A percentile compares a stretch with the other conserved stretches of the same genome.
These are phyloP conservation scores for Aspergillus sp. DNA, from an alignment of 2,329 filamentous ascomycete genomes.

Conservation along the genomic window DNA sequence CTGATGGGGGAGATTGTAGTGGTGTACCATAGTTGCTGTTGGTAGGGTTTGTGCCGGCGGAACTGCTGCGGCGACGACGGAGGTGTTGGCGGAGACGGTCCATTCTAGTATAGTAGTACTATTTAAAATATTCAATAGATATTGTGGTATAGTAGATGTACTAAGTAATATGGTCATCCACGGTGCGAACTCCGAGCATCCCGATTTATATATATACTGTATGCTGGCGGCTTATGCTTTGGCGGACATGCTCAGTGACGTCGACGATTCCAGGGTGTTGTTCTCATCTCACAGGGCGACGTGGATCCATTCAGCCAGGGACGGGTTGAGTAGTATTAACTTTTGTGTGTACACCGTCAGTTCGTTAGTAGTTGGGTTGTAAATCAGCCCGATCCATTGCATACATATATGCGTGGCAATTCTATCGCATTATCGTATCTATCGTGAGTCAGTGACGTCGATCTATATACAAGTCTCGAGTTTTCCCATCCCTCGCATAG, in stretches of 20 bases:
- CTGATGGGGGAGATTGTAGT: conserved; percentile 6
- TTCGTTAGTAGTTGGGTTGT: background rate
- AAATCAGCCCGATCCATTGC: background rate
- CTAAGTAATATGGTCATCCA: background rate
- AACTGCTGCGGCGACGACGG: conserved; percentile 19
- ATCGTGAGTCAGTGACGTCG: background rate
- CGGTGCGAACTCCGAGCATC: conserved; percentile 1
- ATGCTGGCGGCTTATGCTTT: background rate
- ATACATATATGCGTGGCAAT: background rate
- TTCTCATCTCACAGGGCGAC: background rate
- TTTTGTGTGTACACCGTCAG: too few species aligned
- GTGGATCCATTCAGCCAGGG: conserved; percentile 11
- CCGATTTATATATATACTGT: background rate
- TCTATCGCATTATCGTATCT: conserved; percentile 1
- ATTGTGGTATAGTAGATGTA: background rate
- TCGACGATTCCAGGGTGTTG: conserved; percentile 22
- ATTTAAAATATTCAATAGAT: too few species aligned
- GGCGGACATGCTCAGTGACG: conserved; percentile 19
- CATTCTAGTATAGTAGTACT: conserved; percentile 6
- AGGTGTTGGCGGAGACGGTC: conserved; percentile 20
- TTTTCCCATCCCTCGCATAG: background rate
- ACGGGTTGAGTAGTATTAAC: too few species aligned
- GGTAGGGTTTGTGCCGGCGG: background rate
- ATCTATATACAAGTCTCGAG: conserved; percentile 7
- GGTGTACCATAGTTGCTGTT: background rate